Percentiles rank a stretch among this genome's conserved stretches.
These are phyloP conservation scores for Vaccinium myrtillus DNA, from an alignment of 148 eudicot species.

Conservation along the genomic window DNA sequence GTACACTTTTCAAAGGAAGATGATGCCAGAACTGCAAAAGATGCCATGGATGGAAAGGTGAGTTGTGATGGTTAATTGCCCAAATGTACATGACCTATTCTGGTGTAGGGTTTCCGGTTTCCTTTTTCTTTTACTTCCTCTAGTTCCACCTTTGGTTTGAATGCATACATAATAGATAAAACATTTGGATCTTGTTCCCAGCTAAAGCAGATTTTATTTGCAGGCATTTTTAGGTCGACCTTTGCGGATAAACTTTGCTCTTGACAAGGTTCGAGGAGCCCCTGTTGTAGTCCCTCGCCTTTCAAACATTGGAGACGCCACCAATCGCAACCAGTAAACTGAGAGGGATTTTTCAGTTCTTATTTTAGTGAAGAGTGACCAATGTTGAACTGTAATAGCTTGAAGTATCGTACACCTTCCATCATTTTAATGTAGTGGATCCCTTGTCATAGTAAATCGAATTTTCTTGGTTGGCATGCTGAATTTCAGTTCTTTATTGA, in stretches of 20 bases:
- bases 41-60: constrained; percentile 91
- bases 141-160: not conserved
- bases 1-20: constrained; percentile 61
- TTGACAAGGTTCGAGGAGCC: constrained; percentile 66
- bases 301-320: constrained; percentile 29
- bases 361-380: not conserved
- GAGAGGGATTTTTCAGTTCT: not conserved
- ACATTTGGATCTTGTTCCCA: not conserved
- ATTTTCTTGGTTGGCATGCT: not conserved
- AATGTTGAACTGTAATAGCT: not conserved
- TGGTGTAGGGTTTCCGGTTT: not conserved
- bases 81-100: not conserved
- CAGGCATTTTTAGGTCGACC: constrained; percentile 78
- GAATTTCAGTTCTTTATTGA: not conserved
- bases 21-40: constrained; percentile 65
- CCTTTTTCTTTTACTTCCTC: not conserved
- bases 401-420: not conserved
- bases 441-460: not conserved
- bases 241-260: constrained; percentile 66
- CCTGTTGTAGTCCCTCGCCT: constrained; percentile 73
- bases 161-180: not conserved
- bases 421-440: not conserved
- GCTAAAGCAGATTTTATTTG: constrained; percentile 4
- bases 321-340: constrained; percentile 12
- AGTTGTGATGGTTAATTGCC: not conserved